Conservation (phyloP, 2,329 filamentous ascomycete species). For the Talaromyces sp. region DNA sequence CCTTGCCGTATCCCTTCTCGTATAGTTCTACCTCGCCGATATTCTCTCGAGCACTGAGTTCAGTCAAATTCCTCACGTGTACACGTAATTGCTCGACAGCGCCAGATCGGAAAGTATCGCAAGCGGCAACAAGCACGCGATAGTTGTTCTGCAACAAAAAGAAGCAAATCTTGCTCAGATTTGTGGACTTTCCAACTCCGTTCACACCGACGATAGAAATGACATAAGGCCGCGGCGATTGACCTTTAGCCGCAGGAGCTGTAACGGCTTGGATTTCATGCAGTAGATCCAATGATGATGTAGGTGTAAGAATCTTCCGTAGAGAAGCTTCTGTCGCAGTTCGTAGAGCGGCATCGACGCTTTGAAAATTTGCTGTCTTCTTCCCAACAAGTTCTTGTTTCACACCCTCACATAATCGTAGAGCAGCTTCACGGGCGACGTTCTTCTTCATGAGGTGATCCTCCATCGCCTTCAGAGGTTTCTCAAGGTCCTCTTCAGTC, state of each 20-base stretch:
- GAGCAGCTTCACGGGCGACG: conserved; percentile 87
- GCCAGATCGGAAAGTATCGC: conserved; percentile 94
- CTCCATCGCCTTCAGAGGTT: conserved; percentile 93
- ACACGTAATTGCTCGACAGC: conserved; percentile 96
- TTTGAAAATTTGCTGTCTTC: conserved; percentile 90
- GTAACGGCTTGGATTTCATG: conserved; percentile 84
- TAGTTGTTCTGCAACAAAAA: conserved; percentile 97
- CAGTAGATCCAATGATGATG: conserved; percentile 87
- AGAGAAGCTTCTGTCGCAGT: conserved; percentile 88
- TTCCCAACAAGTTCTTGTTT: conserved; percentile 84
- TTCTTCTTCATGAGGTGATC: conserved; percentile 94
- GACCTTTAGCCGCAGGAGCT: conserved; percentile 60
- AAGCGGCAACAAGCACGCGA: conserved; percentile 87
- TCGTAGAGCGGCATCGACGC: conserved; percentile 75
- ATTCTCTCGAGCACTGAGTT: conserved; percentile 79
- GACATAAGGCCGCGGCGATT: conserved; percentile 77
- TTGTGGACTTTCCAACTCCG: conserved; percentile 96
- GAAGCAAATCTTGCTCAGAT: conserved; percentile 95
- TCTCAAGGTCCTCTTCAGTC: conserved; percentile 82
- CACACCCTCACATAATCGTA: conserved; percentile 86
- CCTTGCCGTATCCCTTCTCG: conserved; percentile 96
- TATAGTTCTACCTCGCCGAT: conserved; percentile 81
- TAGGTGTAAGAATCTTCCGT: conserved; percentile 92
- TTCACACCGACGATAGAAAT: conserved; percentile 98
- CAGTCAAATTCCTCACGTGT: conserved; percentile 88